Evolutionary conservation across 257 asterid species (phyloP).

Genomic region (Solanum bulbocastanum): DNA sequence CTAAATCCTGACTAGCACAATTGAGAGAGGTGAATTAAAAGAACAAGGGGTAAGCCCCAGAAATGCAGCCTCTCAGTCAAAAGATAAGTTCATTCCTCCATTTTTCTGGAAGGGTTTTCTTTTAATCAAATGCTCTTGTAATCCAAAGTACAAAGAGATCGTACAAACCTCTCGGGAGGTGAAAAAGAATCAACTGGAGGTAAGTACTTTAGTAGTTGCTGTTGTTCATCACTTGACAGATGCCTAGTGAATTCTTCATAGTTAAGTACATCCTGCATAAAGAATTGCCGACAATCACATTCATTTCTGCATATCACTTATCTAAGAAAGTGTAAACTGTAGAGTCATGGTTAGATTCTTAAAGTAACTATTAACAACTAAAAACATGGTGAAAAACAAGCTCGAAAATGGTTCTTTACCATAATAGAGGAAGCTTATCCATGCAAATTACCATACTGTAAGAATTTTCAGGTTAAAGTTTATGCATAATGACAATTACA

Average conservation of each 20-base stretch:
- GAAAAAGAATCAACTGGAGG: constrained; percentile 46
- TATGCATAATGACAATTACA: background rate
- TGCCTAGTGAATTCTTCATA: constrained; percentile 33
- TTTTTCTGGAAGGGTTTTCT: background rate
- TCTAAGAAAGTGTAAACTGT: background rate
- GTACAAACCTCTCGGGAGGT: constrained; percentile 42
- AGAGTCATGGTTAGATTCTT: background rate
- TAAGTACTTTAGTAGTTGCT: constrained; percentile 49
- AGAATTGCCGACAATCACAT: background rate
- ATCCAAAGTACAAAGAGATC: background rate
- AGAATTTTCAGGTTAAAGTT: background rate
- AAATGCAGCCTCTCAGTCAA: background rate
- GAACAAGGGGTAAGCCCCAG: background rate
- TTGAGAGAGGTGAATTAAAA: background rate
- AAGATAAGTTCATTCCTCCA: background rate
- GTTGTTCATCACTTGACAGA: constrained; percentile 52
- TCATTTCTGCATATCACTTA: background rate
- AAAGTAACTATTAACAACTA: background rate
- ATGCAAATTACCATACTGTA: background rate
- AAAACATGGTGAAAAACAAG: background rate
- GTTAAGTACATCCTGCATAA: constrained; percentile 55
- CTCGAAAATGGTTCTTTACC: background rate
- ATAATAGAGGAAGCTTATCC: background rate
- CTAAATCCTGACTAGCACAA: background rate
- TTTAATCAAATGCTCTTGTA: background rate